Base-by-base conservation (phyloP, 208 protist genomes). In the Strigomonas culicis region DNA sequence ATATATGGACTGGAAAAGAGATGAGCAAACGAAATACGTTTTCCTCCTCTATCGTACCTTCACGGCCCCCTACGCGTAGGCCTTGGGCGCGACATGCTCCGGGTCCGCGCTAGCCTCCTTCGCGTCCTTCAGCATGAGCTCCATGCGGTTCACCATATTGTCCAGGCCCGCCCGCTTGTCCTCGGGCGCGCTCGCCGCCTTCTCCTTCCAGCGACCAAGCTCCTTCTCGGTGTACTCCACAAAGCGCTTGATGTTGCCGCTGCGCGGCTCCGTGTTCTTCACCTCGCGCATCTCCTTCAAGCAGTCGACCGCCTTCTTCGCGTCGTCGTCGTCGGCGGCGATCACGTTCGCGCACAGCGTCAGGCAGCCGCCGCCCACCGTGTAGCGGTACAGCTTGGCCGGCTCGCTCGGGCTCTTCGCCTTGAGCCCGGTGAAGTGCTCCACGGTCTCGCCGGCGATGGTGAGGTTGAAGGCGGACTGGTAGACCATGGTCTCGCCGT, bases 101-200 rank as follows among this genome's bases (percentile, higher is more conserved):
- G 82, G 82, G 11, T 86, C 70, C 27, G 55, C 62, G 46, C 79
- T 39, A 28, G 89, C 25, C 2, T 70, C 78, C 71, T 89, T 70
- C 21, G 86, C 82, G 63, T 92, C 86, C 65, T 82, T 92, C 41
- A 92, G 70, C 82, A 92, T 92, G 71, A 75, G 59, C 65, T 87
- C 74, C 82, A 92, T 87, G 51, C 86, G 82, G 47, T 72, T 74
- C 50, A 79, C 41, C 70, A 84, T 76, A 34, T 36, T 50, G 31
- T 69, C 34, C 50, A 74, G 65, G 50, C 70, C 79, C 52, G 66
- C 59, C 71, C 81, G 79, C 56, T 76, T 80, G 11, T 79, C 72
- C 22, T 84, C 73, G 19, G 53, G 70, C 21, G 72, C 63, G 25
- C 62, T 66, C 47, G 59, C 68, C 15, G 70, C 49, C 70, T 76